Evolutionary conservation across 2,329 filamentous ascomycete species (phyloP).

Genomic region (Phialophora expanda): DNA sequence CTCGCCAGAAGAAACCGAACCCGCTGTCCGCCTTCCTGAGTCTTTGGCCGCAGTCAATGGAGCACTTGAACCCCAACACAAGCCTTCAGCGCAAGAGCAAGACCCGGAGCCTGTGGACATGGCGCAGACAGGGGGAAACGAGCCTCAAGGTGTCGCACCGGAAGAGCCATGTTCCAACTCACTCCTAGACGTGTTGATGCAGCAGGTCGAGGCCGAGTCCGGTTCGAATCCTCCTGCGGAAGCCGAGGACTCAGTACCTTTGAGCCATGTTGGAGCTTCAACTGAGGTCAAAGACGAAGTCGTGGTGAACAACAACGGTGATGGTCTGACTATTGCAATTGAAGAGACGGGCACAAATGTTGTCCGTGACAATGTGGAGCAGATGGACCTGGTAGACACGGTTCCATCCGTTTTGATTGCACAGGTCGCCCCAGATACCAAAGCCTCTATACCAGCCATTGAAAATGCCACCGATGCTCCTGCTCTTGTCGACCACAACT

Average conservation of each 20-base stretch:
- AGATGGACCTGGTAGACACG: not conserved
- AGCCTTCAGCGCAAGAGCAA: not conserved
- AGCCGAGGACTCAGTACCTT: not conserved
- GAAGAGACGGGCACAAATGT: not conserved
- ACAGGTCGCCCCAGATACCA: constrained; percentile 9
- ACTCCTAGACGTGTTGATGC: constrained; percentile 38
- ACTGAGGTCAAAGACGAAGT: not conserved
- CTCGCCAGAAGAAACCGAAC: constrained; percentile 24
- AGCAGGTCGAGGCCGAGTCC: constrained; percentile 37
- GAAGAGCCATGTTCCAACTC: constrained; percentile 24
- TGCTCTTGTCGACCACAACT: not conserved
- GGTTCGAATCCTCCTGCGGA: constrained; percentile 6
- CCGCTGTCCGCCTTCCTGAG: constrained; percentile 4
- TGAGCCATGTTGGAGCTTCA: not conserved
- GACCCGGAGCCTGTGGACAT: not conserved
- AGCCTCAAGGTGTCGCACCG: not conserved
- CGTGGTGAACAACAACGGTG: not conserved
- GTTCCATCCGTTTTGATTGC: not conserved
- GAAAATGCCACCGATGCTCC: constrained; percentile 10
- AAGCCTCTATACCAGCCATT: constrained; percentile 10
- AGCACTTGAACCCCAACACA: not conserved
- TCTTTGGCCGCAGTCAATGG: not conserved
- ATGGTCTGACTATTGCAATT: not conserved
- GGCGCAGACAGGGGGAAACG: not conserved
- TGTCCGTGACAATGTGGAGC: not conserved